Base-by-base conservation (phyloP, 78 protist species). In the Protostelium mycophagum region DNA sequence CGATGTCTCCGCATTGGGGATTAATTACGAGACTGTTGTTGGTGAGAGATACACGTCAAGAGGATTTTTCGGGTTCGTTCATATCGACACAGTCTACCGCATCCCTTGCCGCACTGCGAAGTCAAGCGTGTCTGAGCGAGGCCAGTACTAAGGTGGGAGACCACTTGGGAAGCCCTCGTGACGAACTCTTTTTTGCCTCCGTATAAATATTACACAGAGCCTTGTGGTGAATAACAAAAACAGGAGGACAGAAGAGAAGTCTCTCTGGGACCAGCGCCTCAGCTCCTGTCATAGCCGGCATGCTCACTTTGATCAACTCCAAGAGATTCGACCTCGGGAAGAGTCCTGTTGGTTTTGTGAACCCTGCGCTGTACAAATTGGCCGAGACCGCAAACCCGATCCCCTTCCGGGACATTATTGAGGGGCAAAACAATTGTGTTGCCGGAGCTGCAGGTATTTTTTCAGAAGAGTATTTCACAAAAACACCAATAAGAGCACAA, bases 231-330 rank as follows among this genome's bases (percentile, higher is more conserved):
- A n/a, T 5, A 51, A 51, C 5, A 16, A 51, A 16, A 51, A 16
- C 5, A 36, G 85, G 86, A 1, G 89, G 85, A 36, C 1, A 16
- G 28, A 31, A 86, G 5, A 28, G 83, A 25, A 38, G 83, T 63
- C 88, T 91, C 83, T 90, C 91, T 16, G 94, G 94, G 83, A 91
- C 94, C 0, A 38, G 86, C 86, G 94, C 91, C 0, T 91, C 94
- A 0, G 85, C 91, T 29, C 73, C 73, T 51, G 73, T 51, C 73
- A 51, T 51, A 16, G 73, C 73, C 73, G 73, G 73, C 16, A 51
- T 51, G 73, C 73, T 51, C 73, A 51, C 73, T 51, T 16, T 51
- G 31, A 51, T 51, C 73, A 51, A 51, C 73, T 25, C 31, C 73
- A 5, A 16, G 16, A 5, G 73, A 25, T 51, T 51, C 31, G 5